A percentile compares a stretch with the other conserved stretches of the same genome.
Conservation (phyloP, 805 yeast genomes). For the Ogataea methanolica region DNA sequence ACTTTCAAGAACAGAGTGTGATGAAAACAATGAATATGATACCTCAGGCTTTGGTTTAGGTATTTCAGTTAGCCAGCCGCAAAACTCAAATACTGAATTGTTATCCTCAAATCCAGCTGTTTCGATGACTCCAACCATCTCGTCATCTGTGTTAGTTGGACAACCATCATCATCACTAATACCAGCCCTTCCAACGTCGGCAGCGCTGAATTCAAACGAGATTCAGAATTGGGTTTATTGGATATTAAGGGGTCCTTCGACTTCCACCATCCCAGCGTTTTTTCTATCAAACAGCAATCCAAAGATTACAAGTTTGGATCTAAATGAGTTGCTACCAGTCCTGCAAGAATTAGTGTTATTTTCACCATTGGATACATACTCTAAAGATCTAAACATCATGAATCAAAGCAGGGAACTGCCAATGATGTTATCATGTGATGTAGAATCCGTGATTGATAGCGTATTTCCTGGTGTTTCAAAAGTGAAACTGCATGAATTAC, state of each 20-base stretch:
- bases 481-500: conserved; percentile 19
- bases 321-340: conserved; percentile 26
- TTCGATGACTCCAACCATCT: neutral
- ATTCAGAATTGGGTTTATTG: conserved; percentile 64
- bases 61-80: conserved; percentile 19
- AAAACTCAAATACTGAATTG: conserved; percentile 5
- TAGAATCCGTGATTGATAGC: conserved; percentile 19
- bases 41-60: conserved; percentile 36
- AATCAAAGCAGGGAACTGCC: conserved; percentile 20
- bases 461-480: conserved; percentile 26
- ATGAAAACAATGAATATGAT: conserved; percentile 3
- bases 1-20: conserved; percentile 1
- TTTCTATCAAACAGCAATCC: conserved; percentile 38
- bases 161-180: conserved; percentile 5
- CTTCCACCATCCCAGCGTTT: conserved; percentile 54
- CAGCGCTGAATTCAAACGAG: conserved; percentile 19
- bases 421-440: conserved; percentile 11
- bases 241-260: conserved; percentile 58
- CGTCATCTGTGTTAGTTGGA: neutral
- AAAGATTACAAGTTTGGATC: conserved; percentile 14
- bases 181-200: conserved; percentile 8
- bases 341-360: conserved; percentile 26
- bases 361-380: conserved; percentile 16
- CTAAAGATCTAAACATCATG: conserved; percentile 3
- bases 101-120: neutral